Evolutionary conservation across 1,284 basidiomycete genomes (phyloP).

Genomic region (Tilletia setariae): DNA sequence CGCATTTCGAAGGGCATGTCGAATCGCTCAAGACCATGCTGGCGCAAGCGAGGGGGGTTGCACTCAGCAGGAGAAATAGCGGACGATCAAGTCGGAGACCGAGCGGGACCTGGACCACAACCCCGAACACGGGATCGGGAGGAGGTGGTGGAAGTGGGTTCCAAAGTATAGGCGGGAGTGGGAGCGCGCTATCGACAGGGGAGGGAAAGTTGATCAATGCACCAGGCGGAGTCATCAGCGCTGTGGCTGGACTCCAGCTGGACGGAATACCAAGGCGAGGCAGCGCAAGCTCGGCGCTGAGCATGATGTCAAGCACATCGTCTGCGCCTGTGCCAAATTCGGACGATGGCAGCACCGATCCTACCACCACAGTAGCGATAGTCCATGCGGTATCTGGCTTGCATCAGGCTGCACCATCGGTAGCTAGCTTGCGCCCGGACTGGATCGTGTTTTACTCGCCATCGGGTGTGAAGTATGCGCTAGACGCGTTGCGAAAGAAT

Average conservation of each 20-base stretch:
- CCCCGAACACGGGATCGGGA: no score
- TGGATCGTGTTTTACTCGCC: constrained; percentile 54
- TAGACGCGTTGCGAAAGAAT: constrained; percentile 36
- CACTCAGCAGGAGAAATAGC: constrained; percentile 5
- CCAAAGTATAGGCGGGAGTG: background rate
- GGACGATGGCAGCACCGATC: background rate
- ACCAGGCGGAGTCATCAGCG: no score
- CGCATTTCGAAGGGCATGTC: constrained; percentile 25
- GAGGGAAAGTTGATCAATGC: background rate
- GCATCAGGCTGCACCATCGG: constrained; percentile 16
- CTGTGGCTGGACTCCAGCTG: no score
- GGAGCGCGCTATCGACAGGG: background rate
- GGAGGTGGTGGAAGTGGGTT: constrained; percentile 1
- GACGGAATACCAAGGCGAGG: background rate
- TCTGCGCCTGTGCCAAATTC: background rate
- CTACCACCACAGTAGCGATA: background rate
- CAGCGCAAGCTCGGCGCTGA: background rate
- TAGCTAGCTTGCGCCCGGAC: constrained; percentile 29
- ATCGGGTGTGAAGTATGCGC: constrained; percentile 45
- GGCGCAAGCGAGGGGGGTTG: background rate
- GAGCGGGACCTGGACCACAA: background rate
- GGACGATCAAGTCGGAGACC: constrained; percentile 1
- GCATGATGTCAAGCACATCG: background rate
- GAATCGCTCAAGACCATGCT: constrained; percentile 11
- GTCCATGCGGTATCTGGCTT: background rate